Evolutionary conservation across 1,284 basidiomycete genomes (phyloP).

Genomic region (Moesziomyces sp.): DNA sequence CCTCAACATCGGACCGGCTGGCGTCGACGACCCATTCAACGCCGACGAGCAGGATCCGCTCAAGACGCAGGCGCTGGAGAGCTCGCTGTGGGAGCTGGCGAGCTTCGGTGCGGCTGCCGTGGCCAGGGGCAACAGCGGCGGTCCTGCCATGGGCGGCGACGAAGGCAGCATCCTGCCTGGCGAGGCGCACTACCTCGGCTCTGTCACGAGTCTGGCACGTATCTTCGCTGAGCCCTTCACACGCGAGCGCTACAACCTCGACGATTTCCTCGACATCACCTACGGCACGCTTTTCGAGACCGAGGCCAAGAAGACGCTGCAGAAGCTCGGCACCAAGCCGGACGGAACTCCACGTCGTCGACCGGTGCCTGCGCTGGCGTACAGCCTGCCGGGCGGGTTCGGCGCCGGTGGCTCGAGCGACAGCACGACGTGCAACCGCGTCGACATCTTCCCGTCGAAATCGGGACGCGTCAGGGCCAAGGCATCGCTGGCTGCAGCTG

Average conservation of each 20-base stretch:
- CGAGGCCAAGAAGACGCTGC: slow-evolving; percentile 80
- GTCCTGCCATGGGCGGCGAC: slow-evolving; percentile 18
- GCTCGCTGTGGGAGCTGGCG: slow-evolving; percentile 90
- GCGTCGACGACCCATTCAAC: slow-evolving; percentile 73
- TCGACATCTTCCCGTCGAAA: slow-evolving; percentile 40
- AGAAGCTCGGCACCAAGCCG: slow-evolving; percentile 4
- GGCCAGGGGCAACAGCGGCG: slow-evolving; percentile 22
- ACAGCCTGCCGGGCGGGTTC: slow-evolving; percentile 39
- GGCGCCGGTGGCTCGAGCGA: slow-evolving; percentile 37
- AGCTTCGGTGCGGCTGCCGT: slow-evolving; percentile 72
- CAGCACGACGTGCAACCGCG: slow-evolving; percentile 12
- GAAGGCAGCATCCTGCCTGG: slow-evolving; percentile 38
- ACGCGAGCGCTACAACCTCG: slow-evolving; percentile 86
- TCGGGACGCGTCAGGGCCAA: slow-evolving; percentile 15
- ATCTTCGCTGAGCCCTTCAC: slow-evolving; percentile 93
- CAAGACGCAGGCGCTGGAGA: slow-evolving; percentile 81
- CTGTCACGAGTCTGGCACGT: slow-evolving; percentile 83
- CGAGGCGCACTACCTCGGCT: slow-evolving; percentile 82
- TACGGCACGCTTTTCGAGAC: slow-evolving; percentile 93
- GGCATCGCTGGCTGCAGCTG: slow-evolving; percentile 15
- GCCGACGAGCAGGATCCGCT: slow-evolving; percentile 78
- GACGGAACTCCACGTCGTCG: slow-evolving; percentile 2
- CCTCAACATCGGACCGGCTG: slow-evolving; percentile 57
- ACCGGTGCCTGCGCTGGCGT: slow-evolving; percentile 17
- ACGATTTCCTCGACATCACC: slow-evolving; percentile 96